phyloP scores from a whole-genome alignment of 306 rosid genomes.

The Morella rubra region DNA sequence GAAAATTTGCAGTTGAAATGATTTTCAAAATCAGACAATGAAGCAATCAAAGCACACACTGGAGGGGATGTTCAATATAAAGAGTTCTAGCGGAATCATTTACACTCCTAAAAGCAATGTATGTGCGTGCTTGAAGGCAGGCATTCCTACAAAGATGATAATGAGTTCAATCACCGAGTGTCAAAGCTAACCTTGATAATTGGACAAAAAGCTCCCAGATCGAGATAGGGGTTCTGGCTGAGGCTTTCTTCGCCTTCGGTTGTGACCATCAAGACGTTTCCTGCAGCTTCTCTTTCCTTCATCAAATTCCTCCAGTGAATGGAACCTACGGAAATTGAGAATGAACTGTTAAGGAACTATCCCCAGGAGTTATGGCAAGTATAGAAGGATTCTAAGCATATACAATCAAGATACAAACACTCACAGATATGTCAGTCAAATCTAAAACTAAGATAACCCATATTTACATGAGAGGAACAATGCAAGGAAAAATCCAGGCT shows the following conservation, averaged over 20 bases:
- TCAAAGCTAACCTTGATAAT: slow-evolving; percentile 62
- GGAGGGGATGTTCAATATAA: not conserved
- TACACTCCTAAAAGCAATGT: not conserved
- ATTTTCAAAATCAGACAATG: not conserved
- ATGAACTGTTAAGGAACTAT: not conserved
- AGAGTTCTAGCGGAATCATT: not conserved
- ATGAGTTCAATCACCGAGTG: slow-evolving; percentile 36
- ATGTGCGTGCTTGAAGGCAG: not conserved
- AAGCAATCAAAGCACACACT: no score
- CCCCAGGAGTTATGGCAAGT: not conserved
- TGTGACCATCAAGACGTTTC: slow-evolving; percentile 93
- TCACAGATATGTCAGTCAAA: not conserved
- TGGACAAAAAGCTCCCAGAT: slow-evolving; percentile 49
- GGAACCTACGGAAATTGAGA: slow-evolving; percentile 56
- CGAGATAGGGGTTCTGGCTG: slow-evolving; percentile 62
- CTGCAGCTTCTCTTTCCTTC: slow-evolving; percentile 97
- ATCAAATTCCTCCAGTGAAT: slow-evolving; percentile 89
- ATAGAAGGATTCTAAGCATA: not conserved
- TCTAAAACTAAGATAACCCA: not conserved
- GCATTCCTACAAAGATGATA: slow-evolving; percentile 7
- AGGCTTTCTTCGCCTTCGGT: slow-evolving; percentile 92
- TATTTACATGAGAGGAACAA: not conserved
- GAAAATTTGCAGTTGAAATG: not conserved
- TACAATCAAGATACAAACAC: not conserved
- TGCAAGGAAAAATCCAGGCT: not conserved